Conservation (phyloP, 805 yeast species). For the Candida xyloterini region DNA sequence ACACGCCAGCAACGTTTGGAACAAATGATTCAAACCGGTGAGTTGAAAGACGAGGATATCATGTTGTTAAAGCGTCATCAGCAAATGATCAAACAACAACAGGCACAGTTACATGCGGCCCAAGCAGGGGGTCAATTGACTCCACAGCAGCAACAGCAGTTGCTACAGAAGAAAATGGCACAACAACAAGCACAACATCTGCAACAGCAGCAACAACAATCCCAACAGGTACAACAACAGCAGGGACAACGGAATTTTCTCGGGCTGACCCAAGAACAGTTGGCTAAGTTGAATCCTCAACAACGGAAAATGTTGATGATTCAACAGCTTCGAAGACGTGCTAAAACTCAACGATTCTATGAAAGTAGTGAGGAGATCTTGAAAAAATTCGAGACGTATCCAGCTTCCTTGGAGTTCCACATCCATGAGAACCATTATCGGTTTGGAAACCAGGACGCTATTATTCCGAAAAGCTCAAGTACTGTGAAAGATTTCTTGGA, state of each 20-base stretch:
- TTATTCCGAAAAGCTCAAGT: constrained; percentile 76
- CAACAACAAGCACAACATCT: constrained; percentile 23
- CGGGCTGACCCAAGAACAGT: constrained; percentile 30
- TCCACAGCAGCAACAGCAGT: constrained; percentile 13
- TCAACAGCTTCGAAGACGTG: constrained; percentile 42
- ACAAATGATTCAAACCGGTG: constrained; percentile 32
- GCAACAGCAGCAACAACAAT: constrained; percentile 20
- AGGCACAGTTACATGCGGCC: constrained; percentile 23
- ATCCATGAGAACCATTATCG: constrained; percentile 89
- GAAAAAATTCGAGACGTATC: constrained; percentile 69
- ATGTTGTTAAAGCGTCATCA: constrained; percentile 32
- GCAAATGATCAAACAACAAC: constrained; percentile 30
- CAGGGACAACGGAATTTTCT: constrained; percentile 24
- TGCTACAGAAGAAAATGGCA: constrained; percentile 10
- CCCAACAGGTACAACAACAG: constrained; percentile 22
- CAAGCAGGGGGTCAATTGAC: constrained; percentile 17
- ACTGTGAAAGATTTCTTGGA: constrained; percentile 76
- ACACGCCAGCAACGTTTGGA: constrained; percentile 33
- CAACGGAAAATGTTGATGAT: constrained; percentile 42
- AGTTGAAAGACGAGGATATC: constrained; percentile 32
- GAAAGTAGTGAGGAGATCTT: constrained; percentile 72
- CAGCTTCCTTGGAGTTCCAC: constrained; percentile 84
- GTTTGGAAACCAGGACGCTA: constrained; percentile 85
- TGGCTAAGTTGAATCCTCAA: constrained; percentile 35
- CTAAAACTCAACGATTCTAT: constrained; percentile 54